Base-by-base conservation (phyloP, 768 basidiomycete species). In the Phanerochaete sordida region DNA sequence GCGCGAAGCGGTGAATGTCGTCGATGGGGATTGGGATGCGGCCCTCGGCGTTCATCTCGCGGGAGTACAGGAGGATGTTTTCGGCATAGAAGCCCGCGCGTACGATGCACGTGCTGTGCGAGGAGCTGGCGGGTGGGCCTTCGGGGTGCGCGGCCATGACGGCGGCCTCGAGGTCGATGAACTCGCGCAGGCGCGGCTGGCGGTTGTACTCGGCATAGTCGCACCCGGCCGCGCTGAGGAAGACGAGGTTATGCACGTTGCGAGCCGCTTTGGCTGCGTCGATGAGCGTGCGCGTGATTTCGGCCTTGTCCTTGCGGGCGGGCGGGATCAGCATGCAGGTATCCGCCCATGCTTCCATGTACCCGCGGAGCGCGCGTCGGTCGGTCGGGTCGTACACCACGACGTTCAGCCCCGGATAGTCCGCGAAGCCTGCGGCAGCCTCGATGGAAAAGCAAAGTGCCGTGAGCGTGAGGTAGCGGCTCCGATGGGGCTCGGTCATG, bases 71-170 rank as follows among this genome's bases (percentile, higher is more conserved):
- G 37, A 70, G 59, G 21, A 71, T 61, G 64, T 72, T 70, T 64
- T 72, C 71, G 11, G 71, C 65, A 52, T 71, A 72, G 62, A 69
- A 71, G 5, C 71, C 71, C 6, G 71, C 69, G 39, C 70, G 71
- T 43, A 72, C 68, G 57, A 71, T 57, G 60, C 70, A 72, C 24
- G 69, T 65, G 53, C 67, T 68, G 48, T 68, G 69, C 23, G 68
- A 72, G 35, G 71, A 64, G 55, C 70, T 66, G 50, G 60, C 58
- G 11, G 67, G 63, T 21, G 55, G 46, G 27, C 65, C 39, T 31
- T 62, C 50, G 8, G 60, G 57, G 59, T 72, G 71, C 30, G 62
- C 26, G 59, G 63, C 59, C 66, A 74, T 65, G 21, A 62, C 65
- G 56, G 69, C 58, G 16, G 65, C 51, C 67, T 74, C 73, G 57